Base-by-base conservation (phyloP, 345 rosid species). In the Populus deltoides region DNA sequence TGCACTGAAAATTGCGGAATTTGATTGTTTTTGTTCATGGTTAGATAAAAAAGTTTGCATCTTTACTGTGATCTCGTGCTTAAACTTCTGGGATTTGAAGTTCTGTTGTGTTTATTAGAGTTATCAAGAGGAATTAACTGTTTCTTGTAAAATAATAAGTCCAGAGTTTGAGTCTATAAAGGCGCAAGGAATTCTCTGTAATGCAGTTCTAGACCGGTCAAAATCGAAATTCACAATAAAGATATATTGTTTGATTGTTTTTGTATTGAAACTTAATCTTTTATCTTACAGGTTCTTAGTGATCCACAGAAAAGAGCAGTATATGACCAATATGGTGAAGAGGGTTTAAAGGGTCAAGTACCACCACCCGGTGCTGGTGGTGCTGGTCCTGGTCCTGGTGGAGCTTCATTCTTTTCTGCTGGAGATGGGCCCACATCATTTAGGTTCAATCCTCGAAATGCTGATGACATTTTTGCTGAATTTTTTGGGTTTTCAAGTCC, bases 241-340 rank as follows among this genome's bases (percentile, higher is more conserved):
- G 55, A 51, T 51, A 16, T 51, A 51, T 51, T 51, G 55, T 51
- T 51, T 51, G 55, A 51, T 51, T 51, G 22, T 51, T 47, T 47
- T 47, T 51, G 24, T 53, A 6, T 53, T 20, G 59, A 45, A 45
- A 53, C 8, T 53, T 53, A 53, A 53, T 53, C 8, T 53, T 55
- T 55, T 8, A 15, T 51, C 24, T 22, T 18, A 1, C 53, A 75
- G 78, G 78, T 75, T 39, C 45, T 66, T 22, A 29, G 78, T 45
- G 78, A 75, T 33, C 45, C 70, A n/a, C 71, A 65, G 27, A 75
- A 75, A 43, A n/a, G 63, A 36, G 78, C 71, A 29, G 62, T 66
- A 5, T 75, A 75, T 65, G 71, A 75, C 17, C 71, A 75, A 6
- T 65, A 41, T 41, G 78, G 78, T 8, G 78, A 63, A 38, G 78